Evolutionary conservation across 345 rosid species (phyloP).

Genomic region (Sonneratia caseolaris): DNA sequence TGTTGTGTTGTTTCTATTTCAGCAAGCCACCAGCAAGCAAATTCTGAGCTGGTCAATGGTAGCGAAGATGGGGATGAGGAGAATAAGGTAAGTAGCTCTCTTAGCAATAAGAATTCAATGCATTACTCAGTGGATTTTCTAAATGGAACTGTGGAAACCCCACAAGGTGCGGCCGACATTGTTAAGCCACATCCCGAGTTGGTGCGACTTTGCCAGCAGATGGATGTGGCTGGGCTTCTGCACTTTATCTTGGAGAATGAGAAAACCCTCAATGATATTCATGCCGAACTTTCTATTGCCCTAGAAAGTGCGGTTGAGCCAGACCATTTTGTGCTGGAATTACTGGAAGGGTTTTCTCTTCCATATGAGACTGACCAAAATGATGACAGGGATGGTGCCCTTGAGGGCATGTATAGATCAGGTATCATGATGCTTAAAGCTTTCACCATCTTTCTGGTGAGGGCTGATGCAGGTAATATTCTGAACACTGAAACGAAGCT

Average conservation of each 20-base stretch:
- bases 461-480: conserved; percentile 44
- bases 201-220: conserved; percentile 46
- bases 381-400: conserved; percentile 46
- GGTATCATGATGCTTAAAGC: conserved; percentile 42
- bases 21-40: conserved; percentile 19
- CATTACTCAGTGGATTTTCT: conserved; percentile 27
- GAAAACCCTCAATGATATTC: conserved; percentile 29
- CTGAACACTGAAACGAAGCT: conserved; percentile 46
- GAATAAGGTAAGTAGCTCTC: conserved; percentile 49
- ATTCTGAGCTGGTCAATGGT: conserved; percentile 19
- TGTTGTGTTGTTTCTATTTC: conserved; percentile 28
- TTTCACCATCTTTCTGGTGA: conserved; percentile 39
- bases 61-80: conserved; percentile 27
- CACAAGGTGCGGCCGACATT: conserved; percentile 27
- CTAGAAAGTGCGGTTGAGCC: conserved; percentile 51
- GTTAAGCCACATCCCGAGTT: conserved; percentile 42
- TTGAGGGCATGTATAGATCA: conserved; percentile 46
- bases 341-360: conserved; percentile 43
- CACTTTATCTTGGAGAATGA: conserved; percentile 35
- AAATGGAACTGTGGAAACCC: conserved; percentile 25
- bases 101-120: conserved; percentile 27
- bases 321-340: conserved; percentile 54
- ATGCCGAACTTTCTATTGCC: conserved; percentile 43
- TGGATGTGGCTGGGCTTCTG: conserved; percentile 54
- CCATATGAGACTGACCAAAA: conserved; percentile 26